A percentile compares a stretch with the other conserved stretches of the same genome.
Conservation (phyloP, 495 filamentous ascomycete species). For the Aspergillus sparsus region DNA sequence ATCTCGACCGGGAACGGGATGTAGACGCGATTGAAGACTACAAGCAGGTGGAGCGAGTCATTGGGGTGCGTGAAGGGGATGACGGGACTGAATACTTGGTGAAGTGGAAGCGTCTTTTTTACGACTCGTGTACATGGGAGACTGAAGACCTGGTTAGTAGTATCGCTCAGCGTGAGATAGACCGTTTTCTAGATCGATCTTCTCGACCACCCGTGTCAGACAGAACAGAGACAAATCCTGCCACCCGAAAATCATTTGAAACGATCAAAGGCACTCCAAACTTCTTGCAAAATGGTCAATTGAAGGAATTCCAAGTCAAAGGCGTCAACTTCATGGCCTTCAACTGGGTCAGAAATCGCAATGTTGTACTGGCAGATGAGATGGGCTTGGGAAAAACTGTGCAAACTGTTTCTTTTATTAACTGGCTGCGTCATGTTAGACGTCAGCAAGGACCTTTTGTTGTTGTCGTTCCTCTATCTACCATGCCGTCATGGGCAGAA, state of each 20-base stretch:
- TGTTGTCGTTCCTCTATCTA: constrained; percentile 91
- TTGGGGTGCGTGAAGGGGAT: constrained; percentile 73
- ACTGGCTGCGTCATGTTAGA: constrained; percentile 93
- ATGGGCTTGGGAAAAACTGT: constrained; percentile 99
- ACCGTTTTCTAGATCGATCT: constrained; percentile 82
- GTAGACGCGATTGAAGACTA: constrained; percentile 81
- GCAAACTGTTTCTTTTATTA: constrained; percentile 94
- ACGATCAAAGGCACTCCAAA: constrained; percentile 73
- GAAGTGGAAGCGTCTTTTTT: constrained; percentile 86
- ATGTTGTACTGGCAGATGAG: constrained; percentile 95
- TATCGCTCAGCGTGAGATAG: constrained; percentile 82
- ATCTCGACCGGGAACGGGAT: constrained; percentile 82
- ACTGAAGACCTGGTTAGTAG: constrained; percentile 68
- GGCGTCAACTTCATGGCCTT: constrained; percentile 92
- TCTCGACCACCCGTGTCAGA: constrained; percentile 75
- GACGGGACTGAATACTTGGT: constrained; percentile 82
- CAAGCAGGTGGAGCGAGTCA: constrained; percentile 88
- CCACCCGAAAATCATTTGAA: constrained; percentile 71
- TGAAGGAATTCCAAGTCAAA: constrained; percentile 92
- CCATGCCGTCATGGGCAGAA: constrained; percentile 96
- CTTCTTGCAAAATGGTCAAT: constrained; percentile 81
- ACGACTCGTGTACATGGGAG: constrained; percentile 96
- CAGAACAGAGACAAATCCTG: constrained; percentile 66
- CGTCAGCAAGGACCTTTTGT: constrained; percentile 92
- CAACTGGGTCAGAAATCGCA: constrained; percentile 88